These are phyloP conservation scores for Tulasnella sp. DNA, from an alignment of 768 basidiomycete genomes.

Conservation along the genomic window DNA sequence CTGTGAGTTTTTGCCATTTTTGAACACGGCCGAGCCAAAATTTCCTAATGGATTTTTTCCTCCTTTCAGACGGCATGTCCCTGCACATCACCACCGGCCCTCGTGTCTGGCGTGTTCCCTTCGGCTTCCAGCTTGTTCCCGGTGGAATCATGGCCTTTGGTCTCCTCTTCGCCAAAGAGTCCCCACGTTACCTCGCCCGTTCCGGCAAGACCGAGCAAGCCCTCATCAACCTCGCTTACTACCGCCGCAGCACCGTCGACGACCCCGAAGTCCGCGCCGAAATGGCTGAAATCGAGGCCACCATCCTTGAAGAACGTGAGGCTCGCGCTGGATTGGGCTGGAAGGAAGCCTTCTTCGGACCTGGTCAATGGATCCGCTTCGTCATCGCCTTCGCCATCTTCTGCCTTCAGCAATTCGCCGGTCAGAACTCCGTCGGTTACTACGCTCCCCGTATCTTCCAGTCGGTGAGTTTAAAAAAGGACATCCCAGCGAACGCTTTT, in stretches of 20 bases:
- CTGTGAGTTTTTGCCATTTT: slow-evolving; percentile 50
- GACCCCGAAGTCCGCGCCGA: slow-evolving; percentile 45
- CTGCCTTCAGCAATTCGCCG: slow-evolving; percentile 70
- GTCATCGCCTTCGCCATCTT: slow-evolving; percentile 75
- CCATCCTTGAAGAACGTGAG: slow-evolving; percentile 71
- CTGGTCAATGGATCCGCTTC: slow-evolving; percentile 82
- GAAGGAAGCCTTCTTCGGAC: slow-evolving; percentile 75
- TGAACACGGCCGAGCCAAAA: too few relatives aligned
- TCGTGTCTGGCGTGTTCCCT: slow-evolving; percentile 39
- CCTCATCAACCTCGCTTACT: slow-evolving; percentile 54
- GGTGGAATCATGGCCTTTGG: slow-evolving; percentile 45
- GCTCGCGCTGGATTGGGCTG: slow-evolving; percentile 66
- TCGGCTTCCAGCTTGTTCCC: slow-evolving; percentile 45
- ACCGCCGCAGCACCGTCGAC: slow-evolving; percentile 44
- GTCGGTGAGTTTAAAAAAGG: slow-evolving; percentile 31
- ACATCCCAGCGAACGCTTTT: neutral
- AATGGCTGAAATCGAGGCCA: slow-evolving; percentile 72
- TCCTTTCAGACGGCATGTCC: slow-evolving; percentile 34
- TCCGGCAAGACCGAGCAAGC: slow-evolving; percentile 45
- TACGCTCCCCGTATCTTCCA: slow-evolving; percentile 46
- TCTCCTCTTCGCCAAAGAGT: slow-evolving; percentile 38
- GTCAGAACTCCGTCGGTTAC: slow-evolving; percentile 69
- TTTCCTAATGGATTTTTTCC: neutral
- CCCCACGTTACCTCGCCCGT: slow-evolving; percentile 46
- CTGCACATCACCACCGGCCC: slow-evolving; percentile 34